A percentile compares a stretch with the other conserved stretches of the same genome.
Evolutionary conservation across 257 asterid species (phyloP).

Genomic region (Mitragyna speciosa): DNA sequence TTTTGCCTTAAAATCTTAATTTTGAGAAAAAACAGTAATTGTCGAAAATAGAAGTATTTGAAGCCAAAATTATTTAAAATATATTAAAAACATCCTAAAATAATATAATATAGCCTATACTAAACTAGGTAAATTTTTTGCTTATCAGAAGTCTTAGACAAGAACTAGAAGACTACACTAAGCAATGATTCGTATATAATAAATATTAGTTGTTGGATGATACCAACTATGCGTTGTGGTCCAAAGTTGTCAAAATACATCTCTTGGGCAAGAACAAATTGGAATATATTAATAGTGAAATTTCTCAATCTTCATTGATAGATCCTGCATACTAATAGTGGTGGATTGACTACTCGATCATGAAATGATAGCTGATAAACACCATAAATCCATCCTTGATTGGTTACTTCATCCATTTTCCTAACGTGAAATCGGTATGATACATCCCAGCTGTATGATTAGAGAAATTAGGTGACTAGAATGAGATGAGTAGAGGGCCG

Average conservation of each 20-base stretch:
- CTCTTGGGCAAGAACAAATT: background rate
- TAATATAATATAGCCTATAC: too few species aligned
- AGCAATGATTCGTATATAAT: too few species aligned
- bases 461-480: background rate
- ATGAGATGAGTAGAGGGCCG: background rate
- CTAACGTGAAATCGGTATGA: background rate
- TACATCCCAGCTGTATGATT: background rate
- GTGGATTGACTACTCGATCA: background rate
- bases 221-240: background rate
- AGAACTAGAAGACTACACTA: too few species aligned
- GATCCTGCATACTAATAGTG: background rate
- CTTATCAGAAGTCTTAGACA: too few species aligned
- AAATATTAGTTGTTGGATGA: too few species aligned
- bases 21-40: too few species aligned
- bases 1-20: too few species aligned
- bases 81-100: too few species aligned
- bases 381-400: background rate
- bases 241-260: background rate
- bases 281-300: background rate
- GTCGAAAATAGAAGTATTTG: too few species aligned
- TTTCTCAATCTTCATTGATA: background rate
- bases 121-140: too few species aligned
- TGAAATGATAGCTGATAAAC: background rate
- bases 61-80: too few species aligned
- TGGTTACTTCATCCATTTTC: background rate